These are phyloP conservation scores for Metarhizium brunneum DNA, from an alignment of 2,329 filamentous ascomycete genomes.

Conservation along the genomic window DNA sequence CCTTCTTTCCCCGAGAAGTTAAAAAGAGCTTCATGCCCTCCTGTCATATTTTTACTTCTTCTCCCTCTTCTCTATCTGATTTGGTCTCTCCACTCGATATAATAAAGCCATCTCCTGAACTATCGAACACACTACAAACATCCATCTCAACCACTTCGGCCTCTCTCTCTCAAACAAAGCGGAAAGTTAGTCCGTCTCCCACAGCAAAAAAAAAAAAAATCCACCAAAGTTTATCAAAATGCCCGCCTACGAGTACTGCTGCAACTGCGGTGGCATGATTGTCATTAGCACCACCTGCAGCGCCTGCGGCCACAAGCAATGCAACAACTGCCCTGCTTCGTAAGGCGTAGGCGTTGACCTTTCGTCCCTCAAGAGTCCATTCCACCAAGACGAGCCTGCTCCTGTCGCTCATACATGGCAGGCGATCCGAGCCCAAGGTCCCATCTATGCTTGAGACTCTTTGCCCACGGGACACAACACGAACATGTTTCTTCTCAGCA, in stretches of 20 bases:
- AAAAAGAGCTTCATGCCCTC: not conserved
- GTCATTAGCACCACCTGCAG: constrained; percentile 47
- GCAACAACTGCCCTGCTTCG: constrained; percentile 30
- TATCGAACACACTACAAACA: not conserved
- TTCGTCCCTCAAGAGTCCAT: not conserved
- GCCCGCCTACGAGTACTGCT: constrained; percentile 43
- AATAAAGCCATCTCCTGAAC: not conserved
- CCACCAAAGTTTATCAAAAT: constrained; percentile 18
- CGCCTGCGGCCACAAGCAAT: constrained; percentile 41
- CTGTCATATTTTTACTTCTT: not conserved
- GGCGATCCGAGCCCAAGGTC: too few relatives aligned
- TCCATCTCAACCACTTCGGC: not conserved
- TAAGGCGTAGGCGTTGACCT: not conserved
- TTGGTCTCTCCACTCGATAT: not conserved
- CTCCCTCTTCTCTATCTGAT: not conserved
- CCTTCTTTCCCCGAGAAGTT: not conserved
- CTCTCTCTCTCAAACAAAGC: not conserved
- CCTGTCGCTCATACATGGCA: too few relatives aligned
- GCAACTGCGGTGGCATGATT: constrained; percentile 45
- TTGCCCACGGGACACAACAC: not conserved
- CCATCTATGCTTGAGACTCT: not conserved
- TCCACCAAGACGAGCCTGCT: too few relatives aligned
- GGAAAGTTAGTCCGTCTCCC: too few relatives aligned
- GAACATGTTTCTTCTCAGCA: not conserved
- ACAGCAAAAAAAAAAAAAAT: not conserved